Conservation (phyloP, 2,329 filamentous ascomycete species). For the Cladosporium phlei region DNA sequence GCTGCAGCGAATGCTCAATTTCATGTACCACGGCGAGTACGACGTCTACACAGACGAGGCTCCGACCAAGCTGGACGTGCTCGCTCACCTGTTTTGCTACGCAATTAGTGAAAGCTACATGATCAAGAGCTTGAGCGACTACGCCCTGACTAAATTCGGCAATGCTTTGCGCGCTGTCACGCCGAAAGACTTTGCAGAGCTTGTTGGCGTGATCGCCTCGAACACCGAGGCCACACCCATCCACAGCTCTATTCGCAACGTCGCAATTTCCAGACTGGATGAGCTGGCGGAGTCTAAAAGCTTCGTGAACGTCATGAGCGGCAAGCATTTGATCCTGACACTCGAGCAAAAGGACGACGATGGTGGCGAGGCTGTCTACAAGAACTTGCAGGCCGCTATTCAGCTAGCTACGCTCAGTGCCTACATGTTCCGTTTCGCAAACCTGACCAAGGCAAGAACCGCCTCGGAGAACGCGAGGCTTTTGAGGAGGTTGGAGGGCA, state of each 20-base stretch:
- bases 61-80: not conserved
- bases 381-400: not conserved
- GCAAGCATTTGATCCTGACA: not conserved
- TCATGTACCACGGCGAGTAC: constrained; percentile 19
- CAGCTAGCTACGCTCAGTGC: not conserved
- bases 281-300: not conserved
- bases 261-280: not conserved
- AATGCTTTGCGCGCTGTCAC: not conserved
- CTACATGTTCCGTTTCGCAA: not conserved
- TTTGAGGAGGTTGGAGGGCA: not conserved
- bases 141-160: not conserved
- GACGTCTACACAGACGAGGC: not conserved
- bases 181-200: not conserved
- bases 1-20: constrained; percentile 17
- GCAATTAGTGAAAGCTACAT: not conserved
- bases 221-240: not conserved
- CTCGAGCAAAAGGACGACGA: too few species aligned
- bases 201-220: not conserved
- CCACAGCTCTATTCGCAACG: not conserved
- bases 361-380: not conserved
- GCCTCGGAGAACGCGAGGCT: not conserved
- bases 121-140: not conserved
- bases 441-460: not conserved
- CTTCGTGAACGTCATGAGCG: not conserved
- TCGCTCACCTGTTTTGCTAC: not conserved